A percentile compares a stretch with the other conserved stretches of the same genome.
These are phyloP conservation scores for Crithidia fasciculata DNA, from an alignment of 208 protist genomes.

Conservation along the genomic window DNA sequence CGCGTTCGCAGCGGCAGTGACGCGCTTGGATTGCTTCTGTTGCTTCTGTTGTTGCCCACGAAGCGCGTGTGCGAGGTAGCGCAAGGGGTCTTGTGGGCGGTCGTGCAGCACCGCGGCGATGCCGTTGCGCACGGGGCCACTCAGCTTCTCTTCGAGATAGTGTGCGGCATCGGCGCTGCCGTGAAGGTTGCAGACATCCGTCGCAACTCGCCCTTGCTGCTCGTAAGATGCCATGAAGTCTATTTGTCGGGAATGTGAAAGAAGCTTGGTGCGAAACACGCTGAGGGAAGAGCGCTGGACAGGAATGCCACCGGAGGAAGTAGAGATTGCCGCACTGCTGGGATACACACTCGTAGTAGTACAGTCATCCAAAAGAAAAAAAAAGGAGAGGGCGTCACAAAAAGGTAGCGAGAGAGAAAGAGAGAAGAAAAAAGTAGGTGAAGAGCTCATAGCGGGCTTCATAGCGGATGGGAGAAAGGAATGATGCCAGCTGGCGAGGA, in stretches of 20 bases:
- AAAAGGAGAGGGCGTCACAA: not conserved
- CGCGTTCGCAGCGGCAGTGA: too few relatives aligned
- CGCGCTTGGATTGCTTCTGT: not conserved
- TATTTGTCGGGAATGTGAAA: too few relatives aligned
- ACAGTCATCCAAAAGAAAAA: not conserved
- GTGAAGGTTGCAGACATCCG: not conserved
- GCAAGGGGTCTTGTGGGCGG: conserved; percentile 55
- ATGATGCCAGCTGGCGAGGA: too few relatives aligned
- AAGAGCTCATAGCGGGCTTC: too few relatives aligned
- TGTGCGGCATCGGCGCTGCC: conserved; percentile 12
- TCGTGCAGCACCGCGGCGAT: conserved; percentile 59
- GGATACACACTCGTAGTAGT: too few relatives aligned
- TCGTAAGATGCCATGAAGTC: not conserved
- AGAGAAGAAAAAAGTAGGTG: not conserved
- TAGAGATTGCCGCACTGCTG: too few relatives aligned
- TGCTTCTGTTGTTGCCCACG: not conserved
- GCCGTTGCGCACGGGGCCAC: conserved; percentile 45
- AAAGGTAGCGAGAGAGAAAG: not conserved
- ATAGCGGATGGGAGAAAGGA: too few relatives aligned
- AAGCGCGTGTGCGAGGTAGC: conserved; percentile 57
- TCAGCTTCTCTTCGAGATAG: conserved; percentile 66
- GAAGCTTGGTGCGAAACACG: too few relatives aligned
- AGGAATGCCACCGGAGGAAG: too few relatives aligned
- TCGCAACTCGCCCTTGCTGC: not conserved
- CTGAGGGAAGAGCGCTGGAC: too few relatives aligned